These are phyloP conservation scores for Rhizophagus prolifer DNA, from an alignment of 192 early-diverging fungal genomes.

Conservation along the genomic window DNA sequence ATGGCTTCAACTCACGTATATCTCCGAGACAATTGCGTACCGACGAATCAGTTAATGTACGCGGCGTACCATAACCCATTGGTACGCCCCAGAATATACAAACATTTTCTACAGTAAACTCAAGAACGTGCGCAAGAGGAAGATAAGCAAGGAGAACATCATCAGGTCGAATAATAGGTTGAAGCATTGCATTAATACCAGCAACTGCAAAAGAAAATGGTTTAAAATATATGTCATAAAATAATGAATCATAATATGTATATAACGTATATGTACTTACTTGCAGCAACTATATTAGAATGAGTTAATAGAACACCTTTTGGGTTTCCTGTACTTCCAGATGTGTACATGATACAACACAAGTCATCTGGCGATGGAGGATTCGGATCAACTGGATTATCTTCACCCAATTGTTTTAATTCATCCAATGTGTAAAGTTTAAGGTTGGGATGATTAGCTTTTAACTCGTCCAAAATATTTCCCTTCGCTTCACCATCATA, in stretches of 20 bases:
- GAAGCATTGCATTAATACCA: constrained; percentile 54
- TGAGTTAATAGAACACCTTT: constrained; percentile 90
- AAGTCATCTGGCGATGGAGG: constrained; percentile 72
- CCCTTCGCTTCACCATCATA: constrained; percentile 66
- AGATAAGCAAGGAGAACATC: constrained; percentile 78
- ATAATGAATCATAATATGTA: neutral
- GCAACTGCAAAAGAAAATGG: constrained; percentile 41
- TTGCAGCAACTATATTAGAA: constrained; percentile 76
- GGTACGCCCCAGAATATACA: constrained; percentile 68
- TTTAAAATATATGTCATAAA: neutral
- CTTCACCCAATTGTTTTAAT: constrained; percentile 61
- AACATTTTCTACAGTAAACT: constrained; percentile 79
- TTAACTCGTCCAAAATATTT: constrained; percentile 47
- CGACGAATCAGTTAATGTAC: constrained; percentile 68
- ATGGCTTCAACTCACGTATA: constrained; percentile 70
- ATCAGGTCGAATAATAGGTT: constrained; percentile 44
- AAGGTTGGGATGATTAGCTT: constrained; percentile 38
- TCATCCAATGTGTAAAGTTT: constrained; percentile 67
- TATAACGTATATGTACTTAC: constrained; percentile 40
- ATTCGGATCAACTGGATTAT: constrained; percentile 58
- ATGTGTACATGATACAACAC: constrained; percentile 88
- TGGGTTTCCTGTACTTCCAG: constrained; percentile 89
- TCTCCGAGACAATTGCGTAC: constrained; percentile 71
- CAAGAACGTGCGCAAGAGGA: constrained; percentile 88
- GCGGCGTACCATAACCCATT: constrained; percentile 66